A percentile compares a stretch with the other conserved stretches of the same genome.
Evolutionary conservation across 1,284 basidiomycete genomes (phyloP).

Genomic region (Pholiota adiposa): DNA sequence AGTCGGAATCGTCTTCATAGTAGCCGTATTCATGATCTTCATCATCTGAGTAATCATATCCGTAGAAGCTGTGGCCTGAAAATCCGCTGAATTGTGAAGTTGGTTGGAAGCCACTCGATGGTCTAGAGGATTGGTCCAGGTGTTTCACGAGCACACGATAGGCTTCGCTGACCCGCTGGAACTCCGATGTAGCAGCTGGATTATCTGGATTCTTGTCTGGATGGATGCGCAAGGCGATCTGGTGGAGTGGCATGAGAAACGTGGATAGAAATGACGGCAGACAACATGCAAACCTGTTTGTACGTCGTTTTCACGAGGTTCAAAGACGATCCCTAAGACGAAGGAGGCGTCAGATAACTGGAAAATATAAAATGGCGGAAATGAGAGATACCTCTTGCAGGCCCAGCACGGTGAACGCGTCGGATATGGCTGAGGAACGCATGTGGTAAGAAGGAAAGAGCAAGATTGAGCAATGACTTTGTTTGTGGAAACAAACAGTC

Average conservation of each 20-base stretch:
- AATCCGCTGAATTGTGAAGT: constrained; percentile 29
- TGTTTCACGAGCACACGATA: constrained; percentile 64
- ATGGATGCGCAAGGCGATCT: constrained; percentile 70
- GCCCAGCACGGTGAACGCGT: constrained; percentile 62
- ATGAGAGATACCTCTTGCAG: constrained; percentile 54
- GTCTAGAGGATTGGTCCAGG: constrained; percentile 39
- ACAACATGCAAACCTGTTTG: constrained; percentile 52
- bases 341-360: constrained; percentile 17
- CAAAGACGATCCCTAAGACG: constrained; percentile 55
- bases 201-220: constrained; percentile 76
- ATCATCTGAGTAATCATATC: constrained; percentile 29
- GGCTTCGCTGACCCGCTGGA: constrained; percentile 70
- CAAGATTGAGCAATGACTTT: constrained; percentile 1
- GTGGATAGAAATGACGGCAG: constrained; percentile 1
- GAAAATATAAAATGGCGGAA: constrained; percentile 5
- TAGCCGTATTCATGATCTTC: constrained; percentile 34
- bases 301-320: constrained; percentile 69
- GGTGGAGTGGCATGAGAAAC: constrained; percentile 9
- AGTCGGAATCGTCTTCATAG: constrained; percentile 35
- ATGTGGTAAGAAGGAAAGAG: constrained; percentile 6
- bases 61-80: constrained; percentile 32
- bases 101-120: constrained; percentile 30
- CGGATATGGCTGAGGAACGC: constrained; percentile 26
- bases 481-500: constrained; percentile 10
- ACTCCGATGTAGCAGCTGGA: constrained; percentile 64